Conservation (phyloP, 2,329 filamentous ascomycete genomes). For the Hymenoscyphus scutula region DNA sequence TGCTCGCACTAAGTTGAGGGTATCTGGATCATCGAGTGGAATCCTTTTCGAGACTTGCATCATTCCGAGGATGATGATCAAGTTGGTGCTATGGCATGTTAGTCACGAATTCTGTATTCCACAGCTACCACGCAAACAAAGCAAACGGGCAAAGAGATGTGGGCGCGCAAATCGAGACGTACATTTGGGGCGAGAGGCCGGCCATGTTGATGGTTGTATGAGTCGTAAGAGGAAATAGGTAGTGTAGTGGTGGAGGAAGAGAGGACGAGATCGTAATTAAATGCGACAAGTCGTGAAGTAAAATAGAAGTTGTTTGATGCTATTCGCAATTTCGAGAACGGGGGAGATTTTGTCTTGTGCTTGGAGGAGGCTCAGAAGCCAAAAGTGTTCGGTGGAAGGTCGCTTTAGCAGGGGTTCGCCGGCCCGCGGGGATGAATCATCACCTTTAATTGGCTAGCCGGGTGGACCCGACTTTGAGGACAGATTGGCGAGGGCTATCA, state of each 20-base stretch:
- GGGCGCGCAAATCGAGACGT: neutral
- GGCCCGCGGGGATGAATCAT: neutral
- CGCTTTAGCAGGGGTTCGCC: neutral
- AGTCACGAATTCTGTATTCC: constrained; percentile 12
- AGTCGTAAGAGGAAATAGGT: neutral
- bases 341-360: constrained; percentile 3
- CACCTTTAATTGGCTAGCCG: neutral
- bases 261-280: constrained; percentile 19
- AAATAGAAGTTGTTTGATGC: neutral
- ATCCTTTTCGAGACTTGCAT: constrained; percentile 98
- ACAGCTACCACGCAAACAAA: neutral
- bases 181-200: constrained; percentile 44
- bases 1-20: constrained; percentile 61
- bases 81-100: constrained; percentile 67
- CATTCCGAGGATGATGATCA: constrained; percentile 93
- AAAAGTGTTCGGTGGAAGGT: constrained; percentile 3
- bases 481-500: neutral
- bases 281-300: constrained; percentile 20
- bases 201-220: constrained; percentile 50
- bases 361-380: neutral
- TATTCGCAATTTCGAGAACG: neutral
- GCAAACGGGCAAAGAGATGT: neutral
- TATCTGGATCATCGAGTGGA: constrained; percentile 84
- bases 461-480: constrained; percentile 1
- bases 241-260: neutral